phyloP scores from a whole-genome alignment of 495 filamentous ascomycete genomes.

The Aspergillus cavernicola region DNA sequence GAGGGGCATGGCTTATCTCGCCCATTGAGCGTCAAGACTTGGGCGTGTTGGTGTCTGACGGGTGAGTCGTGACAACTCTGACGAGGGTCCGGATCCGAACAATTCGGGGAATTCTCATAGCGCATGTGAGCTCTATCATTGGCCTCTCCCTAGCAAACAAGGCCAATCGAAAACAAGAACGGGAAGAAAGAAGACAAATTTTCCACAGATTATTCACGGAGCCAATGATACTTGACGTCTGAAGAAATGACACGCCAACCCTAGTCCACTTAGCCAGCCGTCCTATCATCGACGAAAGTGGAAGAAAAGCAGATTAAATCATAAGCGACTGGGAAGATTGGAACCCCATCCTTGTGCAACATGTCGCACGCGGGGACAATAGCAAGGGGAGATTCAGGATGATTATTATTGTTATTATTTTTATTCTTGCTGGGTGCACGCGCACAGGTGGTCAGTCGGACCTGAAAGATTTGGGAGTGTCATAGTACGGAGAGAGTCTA shows the following conservation, averaged over 20 bases:
- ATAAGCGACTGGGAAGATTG: neutral
- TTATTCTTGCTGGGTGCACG: neutral
- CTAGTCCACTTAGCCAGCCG: neutral
- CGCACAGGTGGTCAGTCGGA: neutral
- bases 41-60: neutral
- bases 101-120: constrained; percentile 9
- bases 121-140: constrained; percentile 9
- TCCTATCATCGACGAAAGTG: constrained; percentile 5
- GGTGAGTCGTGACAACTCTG: neutral
- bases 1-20: neutral
- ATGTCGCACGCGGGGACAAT: constrained; percentile 33
- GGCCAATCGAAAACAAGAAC: neutral
- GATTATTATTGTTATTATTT: no score
- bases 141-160: neutral
- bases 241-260: neutral
- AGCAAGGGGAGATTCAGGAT: constrained; percentile 19
- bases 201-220: neutral
- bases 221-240: constrained; percentile 1
- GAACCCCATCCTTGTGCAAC: constrained; percentile 31
- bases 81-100: constrained; percentile 8
- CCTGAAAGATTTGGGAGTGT: neutral
- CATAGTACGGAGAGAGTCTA: neutral
- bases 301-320: neutral
- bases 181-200: neutral
- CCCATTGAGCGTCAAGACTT: neutral